These are phyloP conservation scores for Picea glauca DNA, from an alignment of 75 land plant genomes.

Conservation along the genomic window DNA sequence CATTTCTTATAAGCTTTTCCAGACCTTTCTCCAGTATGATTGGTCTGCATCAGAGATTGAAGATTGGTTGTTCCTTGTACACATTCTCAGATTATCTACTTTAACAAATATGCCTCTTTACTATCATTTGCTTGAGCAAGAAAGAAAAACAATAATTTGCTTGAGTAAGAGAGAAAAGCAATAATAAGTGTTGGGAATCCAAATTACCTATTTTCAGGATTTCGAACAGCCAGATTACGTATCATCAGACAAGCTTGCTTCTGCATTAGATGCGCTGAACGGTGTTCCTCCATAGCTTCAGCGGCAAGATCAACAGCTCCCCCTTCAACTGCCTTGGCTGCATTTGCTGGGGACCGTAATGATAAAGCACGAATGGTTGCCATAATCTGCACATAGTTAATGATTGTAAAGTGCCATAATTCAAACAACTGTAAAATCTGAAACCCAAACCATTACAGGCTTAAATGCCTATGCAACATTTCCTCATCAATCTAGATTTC, in stretches of 20 bases:
- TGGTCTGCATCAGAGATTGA: conserved; percentile 37
- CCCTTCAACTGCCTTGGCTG: conserved; percentile 77
- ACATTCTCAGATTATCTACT: background rate
- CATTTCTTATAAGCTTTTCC: conserved; percentile 71
- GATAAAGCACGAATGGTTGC: conserved; percentile 56
- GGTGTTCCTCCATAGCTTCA: conserved; percentile 72
- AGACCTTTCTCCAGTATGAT: conserved; percentile 69
- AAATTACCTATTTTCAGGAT: conserved; percentile 81
- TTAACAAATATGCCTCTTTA: background rate
- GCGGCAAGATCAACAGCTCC: conserved; percentile 81
- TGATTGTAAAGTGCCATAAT: background rate
- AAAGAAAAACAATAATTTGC: too few relatives aligned
- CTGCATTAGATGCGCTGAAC: conserved; percentile 58
- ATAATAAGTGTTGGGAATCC: background rate
- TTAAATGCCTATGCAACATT: background rate
- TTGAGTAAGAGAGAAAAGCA: background rate
- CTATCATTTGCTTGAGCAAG: too few relatives aligned
- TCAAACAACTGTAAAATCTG: background rate
- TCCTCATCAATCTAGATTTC: background rate
- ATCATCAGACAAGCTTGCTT: conserved; percentile 86
- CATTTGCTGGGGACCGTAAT: conserved; percentile 79
- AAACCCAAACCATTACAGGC: background rate
- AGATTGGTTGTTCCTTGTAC: background rate
- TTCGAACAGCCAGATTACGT: conserved; percentile 85
- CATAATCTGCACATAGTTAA: conserved; percentile 52